Evolutionary conservation across 1,284 basidiomycete genomes (phyloP), one percentile per base, ranked within the genome.

Genomic region (Austroboletus novae-zelandiae): DNA sequence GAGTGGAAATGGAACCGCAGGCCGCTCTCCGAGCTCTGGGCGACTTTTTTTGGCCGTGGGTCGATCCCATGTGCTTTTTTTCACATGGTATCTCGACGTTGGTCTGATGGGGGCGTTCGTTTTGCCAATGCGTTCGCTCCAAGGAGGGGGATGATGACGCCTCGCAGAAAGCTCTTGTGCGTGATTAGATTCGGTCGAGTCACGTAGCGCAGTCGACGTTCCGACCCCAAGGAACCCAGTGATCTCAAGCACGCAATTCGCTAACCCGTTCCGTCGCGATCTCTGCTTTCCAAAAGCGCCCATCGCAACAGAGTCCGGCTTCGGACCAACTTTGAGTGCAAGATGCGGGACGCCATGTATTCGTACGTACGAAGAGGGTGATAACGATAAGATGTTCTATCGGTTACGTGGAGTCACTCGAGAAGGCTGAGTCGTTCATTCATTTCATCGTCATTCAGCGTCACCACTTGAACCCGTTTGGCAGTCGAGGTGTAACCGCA

Each of bases 401-500:
- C 37, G 18, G 13, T 37, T 18, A 17, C 36, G 37, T 61, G 18
- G 50, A 52, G 53, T 57, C 59, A 57, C 32, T 40, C 51, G 18
- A 44, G 60, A 63, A 61, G 61, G 34, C 20, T 13, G 7, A 23
- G 6, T 18, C 20, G 23, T 39, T 23, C 20, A 13, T 50, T 57
- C 47, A 57, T 51, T 36, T 43, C 46, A 45, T 45, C 48, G 32
- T 35, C 30, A 40, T 50, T 40, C 41, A 39, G 29, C 18, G 25
- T 40, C 34, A 30, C 32, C 30, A 41, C 31, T 50, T 57, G 61
- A 56, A 20, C 56, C 40, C 44, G 50, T 57, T 43, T 39, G 36
- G 41, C 29, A 49, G 51, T 55, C 50, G 61, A 51, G 50, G 9
- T 59, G 61, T 45, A 49, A 57, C 60, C 45, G 32, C 43, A 37